phyloP scores from a whole-genome alignment of 305 asterid species.

The Fraxinus ornus region DNA sequence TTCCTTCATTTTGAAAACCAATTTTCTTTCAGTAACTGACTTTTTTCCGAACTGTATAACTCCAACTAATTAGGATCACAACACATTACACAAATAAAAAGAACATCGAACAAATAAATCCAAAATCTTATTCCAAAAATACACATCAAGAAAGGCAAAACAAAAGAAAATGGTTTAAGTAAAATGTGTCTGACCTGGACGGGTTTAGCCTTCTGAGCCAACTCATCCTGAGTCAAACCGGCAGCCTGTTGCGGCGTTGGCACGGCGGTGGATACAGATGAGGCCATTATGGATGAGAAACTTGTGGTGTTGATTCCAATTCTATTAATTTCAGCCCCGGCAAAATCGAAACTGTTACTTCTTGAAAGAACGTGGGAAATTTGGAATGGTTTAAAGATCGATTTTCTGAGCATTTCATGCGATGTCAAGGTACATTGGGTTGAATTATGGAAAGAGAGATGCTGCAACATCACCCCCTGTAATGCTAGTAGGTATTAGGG shows the following conservation, averaged over 20 bases:
- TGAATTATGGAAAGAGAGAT: slow-evolving; percentile 14
- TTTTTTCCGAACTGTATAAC: slow-evolving; percentile 8
- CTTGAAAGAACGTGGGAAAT: slow-evolving; percentile 13
- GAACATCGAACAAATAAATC: not conserved
- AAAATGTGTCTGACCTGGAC: slow-evolving; percentile 47
- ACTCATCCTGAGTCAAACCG: slow-evolving; percentile 26
- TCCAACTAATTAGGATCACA: slow-evolving; percentile 3
- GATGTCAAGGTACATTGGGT: slow-evolving; percentile 32
- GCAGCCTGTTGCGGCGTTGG: slow-evolving; percentile 41
- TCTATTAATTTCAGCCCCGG: not conserved
- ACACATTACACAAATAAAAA: not conserved
- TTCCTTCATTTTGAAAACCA: not conserved
- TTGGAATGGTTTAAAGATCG: slow-evolving; percentile 19
- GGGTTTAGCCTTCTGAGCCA: slow-evolving; percentile 46
- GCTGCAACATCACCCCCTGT: not conserved
- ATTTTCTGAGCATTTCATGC: not conserved
- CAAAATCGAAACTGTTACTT: not conserved
- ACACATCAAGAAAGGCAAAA: not conserved
- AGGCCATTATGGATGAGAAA: slow-evolving; percentile 31
- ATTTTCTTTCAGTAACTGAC: not conserved
- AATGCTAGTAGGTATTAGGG: not conserved
- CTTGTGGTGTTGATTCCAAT: not conserved
- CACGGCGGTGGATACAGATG: slow-evolving; percentile 37
- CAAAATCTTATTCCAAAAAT: slow-evolving; percentile 12
- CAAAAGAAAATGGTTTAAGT: not conserved